These are phyloP conservation scores for Irpex lacteus DNA, from an alignment of 1,284 basidiomycete genomes.

Conservation along the genomic window DNA sequence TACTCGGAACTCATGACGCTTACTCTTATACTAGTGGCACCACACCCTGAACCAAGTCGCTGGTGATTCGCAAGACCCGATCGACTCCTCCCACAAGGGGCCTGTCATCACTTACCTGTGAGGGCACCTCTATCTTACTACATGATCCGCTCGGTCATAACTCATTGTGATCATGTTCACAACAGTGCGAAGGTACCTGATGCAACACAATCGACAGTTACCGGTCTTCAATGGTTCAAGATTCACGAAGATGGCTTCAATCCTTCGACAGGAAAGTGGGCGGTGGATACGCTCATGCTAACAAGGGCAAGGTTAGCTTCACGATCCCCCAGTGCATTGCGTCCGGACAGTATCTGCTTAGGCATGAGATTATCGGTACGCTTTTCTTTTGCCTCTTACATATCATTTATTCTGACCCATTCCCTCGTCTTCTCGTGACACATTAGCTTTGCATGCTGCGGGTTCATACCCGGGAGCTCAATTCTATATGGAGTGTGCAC, in stretches of 20 bases:
- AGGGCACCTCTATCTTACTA: slow-evolving; percentile 15
- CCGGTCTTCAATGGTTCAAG: slow-evolving; percentile 57
- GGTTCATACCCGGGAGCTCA: slow-evolving; percentile 49
- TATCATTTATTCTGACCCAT: background rate
- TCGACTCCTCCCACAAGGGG: slow-evolving; percentile 51
- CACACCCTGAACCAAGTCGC: slow-evolving; percentile 39
- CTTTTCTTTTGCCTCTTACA: background rate
- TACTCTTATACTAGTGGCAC: slow-evolving; percentile 17
- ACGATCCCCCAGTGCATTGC: slow-evolving; percentile 47
- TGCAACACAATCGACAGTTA: slow-evolving; percentile 43
- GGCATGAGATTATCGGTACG: slow-evolving; percentile 50
- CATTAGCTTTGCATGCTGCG: slow-evolving; percentile 40
- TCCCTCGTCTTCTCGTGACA: background rate
- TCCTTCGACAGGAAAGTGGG: slow-evolving; percentile 36
- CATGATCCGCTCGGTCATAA: background rate
- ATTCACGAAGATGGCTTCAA: slow-evolving; percentile 43
- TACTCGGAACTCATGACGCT: background rate
- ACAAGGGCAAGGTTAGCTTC: slow-evolving; percentile 54
- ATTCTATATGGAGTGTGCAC: slow-evolving; percentile 53
- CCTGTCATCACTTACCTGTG: slow-evolving; percentile 55
- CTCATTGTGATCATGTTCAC: too few relatives aligned
- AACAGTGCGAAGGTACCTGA: slow-evolving; percentile 42
- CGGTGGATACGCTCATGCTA: slow-evolving; percentile 47
- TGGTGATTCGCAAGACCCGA: slow-evolving; percentile 45
- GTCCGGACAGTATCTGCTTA: slow-evolving; percentile 49